A percentile compares a stretch with the other conserved stretches of the same genome.
phyloP scores from a whole-genome alignment of 176 grass and related monocot genomes.

The Oryza officinalis region DNA sequence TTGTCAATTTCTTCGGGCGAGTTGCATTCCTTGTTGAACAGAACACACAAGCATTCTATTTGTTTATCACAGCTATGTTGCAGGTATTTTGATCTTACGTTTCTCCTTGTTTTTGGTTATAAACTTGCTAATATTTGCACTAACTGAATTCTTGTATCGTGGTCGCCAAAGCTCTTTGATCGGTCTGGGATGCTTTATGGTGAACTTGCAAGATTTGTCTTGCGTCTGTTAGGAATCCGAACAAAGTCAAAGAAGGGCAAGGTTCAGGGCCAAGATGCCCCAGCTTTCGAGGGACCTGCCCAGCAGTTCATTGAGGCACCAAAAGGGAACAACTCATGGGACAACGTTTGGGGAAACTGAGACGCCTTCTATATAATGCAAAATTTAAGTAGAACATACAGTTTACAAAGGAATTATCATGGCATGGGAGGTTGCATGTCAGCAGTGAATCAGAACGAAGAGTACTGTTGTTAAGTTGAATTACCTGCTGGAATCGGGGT shows the following conservation, averaged over 20 bases:
- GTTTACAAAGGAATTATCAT: not conserved
- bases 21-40: slow-evolving; percentile 79
- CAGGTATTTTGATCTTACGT: slow-evolving; percentile 41
- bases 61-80: slow-evolving; percentile 81
- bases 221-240: slow-evolving; percentile 68
- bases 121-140: not conserved
- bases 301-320: slow-evolving; percentile 48
- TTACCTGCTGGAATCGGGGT: not conserved
- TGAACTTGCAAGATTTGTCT: slow-evolving; percentile 75
- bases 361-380: not conserved
- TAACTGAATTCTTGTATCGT: slow-evolving; percentile 7
- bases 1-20: slow-evolving; percentile 90
- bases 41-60: slow-evolving; percentile 90
- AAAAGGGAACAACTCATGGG: slow-evolving; percentile 63
- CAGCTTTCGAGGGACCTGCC: slow-evolving; percentile 36
- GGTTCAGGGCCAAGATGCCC: slow-evolving; percentile 38
- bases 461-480: not conserved
- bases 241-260: slow-evolving; percentile 60
- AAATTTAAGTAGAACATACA: slow-evolving; percentile 8
- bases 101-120: not conserved
- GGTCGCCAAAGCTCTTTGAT: slow-evolving; percentile 66
- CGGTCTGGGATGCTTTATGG: slow-evolving; percentile 84
- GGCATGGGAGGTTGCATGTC: not conserved
- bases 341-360: slow-evolving; percentile 74
- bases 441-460: not conserved